Percentiles rank a stretch among this genome's conserved stretches.
Evolutionary conservation across 257 asterid genomes (phyloP).

Genomic region (Przewalskia tangutica): DNA sequence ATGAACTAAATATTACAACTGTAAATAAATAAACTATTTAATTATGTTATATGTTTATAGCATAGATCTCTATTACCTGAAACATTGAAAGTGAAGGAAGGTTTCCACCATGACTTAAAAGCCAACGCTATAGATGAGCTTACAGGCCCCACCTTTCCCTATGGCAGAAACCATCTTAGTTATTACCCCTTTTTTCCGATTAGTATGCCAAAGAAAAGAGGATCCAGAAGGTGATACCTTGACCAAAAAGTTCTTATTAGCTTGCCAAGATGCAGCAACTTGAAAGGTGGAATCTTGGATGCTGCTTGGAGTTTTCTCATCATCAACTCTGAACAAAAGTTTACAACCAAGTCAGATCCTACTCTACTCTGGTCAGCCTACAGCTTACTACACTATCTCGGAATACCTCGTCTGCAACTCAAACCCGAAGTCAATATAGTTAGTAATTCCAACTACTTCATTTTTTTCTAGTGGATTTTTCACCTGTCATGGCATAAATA

Average conservation of each 20-base stretch:
- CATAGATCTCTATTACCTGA: constrained; percentile 38
- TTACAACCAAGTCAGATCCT: constrained; percentile 8
- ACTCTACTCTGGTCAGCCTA: not conserved
- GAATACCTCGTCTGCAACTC: constrained; percentile 76
- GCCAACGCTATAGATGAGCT: constrained; percentile 77
- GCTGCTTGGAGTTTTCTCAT: constrained; percentile 35
- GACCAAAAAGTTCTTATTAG: constrained; percentile 70
- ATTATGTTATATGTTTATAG: not conserved
- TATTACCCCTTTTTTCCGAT: not conserved
- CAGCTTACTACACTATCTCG: not conserved
- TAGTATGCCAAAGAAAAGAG: not conserved
- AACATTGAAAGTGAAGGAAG: constrained; percentile 69
- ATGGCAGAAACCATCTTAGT: constrained; percentile 8
- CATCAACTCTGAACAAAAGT: constrained; percentile 43
- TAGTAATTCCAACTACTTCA: constrained; percentile 85
- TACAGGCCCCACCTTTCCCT: constrained; percentile 88
- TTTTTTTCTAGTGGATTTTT: constrained; percentile 81
- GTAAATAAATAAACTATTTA: not conserved
- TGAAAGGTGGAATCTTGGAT: constrained; percentile 67
- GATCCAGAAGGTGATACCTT: constrained; percentile 36
- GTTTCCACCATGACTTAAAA: constrained; percentile 98
- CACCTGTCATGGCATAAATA: constrained; percentile 22
- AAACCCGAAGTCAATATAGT: constrained; percentile 86
- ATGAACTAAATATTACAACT: not conserved
- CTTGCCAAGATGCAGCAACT: constrained; percentile 98